Evolutionary conservation across 164 flowering plant genomes (phyloP), one percentile per base, ranked within the genome.

Genomic region (Vitis amurensis): DNA sequence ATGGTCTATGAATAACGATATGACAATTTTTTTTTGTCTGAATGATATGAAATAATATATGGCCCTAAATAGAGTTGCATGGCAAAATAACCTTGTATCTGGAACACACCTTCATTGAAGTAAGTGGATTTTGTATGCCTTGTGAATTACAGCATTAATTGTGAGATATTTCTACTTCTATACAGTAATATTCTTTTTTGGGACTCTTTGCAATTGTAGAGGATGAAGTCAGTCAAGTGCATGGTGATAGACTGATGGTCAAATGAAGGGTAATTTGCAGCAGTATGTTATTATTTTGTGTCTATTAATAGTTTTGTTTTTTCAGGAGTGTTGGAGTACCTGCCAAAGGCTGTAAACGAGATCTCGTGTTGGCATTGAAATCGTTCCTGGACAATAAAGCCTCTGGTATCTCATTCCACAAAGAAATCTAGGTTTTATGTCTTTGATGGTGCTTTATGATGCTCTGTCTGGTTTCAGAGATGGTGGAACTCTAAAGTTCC

Each of bases 291-390:
- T 50, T 15, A 4, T 48, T 23, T 67, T 27, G 10, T 55, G 47
- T 55, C 50, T 14, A 15, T 8, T 16, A 9, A 31, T 53, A 56
- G 47, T 66, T 66, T 27, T 69, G n/a, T 31, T 44, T 63, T 81
- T 71, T 57, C 81, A 94, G 99, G 88, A 81, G 75, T 51, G 57
- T 80, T 67, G 96, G 97, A 55, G 64, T 87, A 37, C 83, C 96
- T 4, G 78, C 85, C n/a, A 91, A 80, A 89, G 99, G 99, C 64
- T 66, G 82, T 70, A 95, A 95, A 74, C 70, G 64, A 37, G 93
- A 88, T 59, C 93, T 93, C 71, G 75, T 89, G 17, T 76, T 85
- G 52, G 76, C 93, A 49, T 81, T 93, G 76, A 88, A 86, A 81
- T 49, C 65, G 67, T 87, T 72, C 65, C 19, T 90, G 64, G 85